These are phyloP conservation scores for Phlebopus sp. DNA, from an alignment of 1,284 basidiomycete species.

Conservation along the genomic window DNA sequence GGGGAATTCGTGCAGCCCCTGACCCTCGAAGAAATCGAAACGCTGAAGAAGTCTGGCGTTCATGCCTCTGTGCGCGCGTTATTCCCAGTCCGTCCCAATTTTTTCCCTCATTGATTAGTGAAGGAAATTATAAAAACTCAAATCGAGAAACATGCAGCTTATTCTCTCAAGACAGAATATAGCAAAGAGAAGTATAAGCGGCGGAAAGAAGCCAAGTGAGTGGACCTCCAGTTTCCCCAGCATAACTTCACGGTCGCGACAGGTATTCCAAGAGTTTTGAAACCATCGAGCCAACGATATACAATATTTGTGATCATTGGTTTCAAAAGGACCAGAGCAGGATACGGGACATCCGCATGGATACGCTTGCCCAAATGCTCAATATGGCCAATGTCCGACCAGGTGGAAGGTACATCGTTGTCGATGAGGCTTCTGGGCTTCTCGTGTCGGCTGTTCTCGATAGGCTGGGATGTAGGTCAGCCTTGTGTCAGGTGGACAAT, in stretches of 20 bases:
- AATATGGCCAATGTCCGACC: slow-evolving; percentile 82
- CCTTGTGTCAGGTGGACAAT: background rate
- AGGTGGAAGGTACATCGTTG: slow-evolving; percentile 83
- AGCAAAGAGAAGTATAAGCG: slow-evolving; percentile 97
- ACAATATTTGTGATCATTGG: slow-evolving; percentile 90
- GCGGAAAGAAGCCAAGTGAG: slow-evolving; percentile 91
- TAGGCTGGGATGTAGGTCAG: slow-evolving; percentile 72
- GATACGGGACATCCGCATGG: slow-evolving; percentile 83
- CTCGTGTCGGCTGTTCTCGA: slow-evolving; percentile 84
- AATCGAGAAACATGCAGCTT: slow-evolving; percentile 88
- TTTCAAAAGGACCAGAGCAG: slow-evolving; percentile 78
- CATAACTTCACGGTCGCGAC: slow-evolving; percentile 9
- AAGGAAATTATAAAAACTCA: slow-evolving; percentile 93
- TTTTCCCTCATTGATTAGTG: slow-evolving; percentile 10
- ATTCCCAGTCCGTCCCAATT: slow-evolving; percentile 4
- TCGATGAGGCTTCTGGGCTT: slow-evolving; percentile 93
- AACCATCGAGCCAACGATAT: slow-evolving; percentile 83
- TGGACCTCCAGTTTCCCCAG: slow-evolving; percentile 7
- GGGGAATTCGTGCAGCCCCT: slow-evolving; percentile 76
- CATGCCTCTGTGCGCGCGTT: slow-evolving; percentile 60
- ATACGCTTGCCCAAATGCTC: slow-evolving; percentile 87
- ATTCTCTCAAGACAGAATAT: slow-evolving; percentile 91
- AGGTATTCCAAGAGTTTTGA: slow-evolving; percentile 90
- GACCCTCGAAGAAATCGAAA: slow-evolving; percentile 77
- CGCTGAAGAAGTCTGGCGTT: slow-evolving; percentile 72